Base-by-base conservation (phyloP, 257 asterid genomes). In the Solanum chmielewskii region DNA sequence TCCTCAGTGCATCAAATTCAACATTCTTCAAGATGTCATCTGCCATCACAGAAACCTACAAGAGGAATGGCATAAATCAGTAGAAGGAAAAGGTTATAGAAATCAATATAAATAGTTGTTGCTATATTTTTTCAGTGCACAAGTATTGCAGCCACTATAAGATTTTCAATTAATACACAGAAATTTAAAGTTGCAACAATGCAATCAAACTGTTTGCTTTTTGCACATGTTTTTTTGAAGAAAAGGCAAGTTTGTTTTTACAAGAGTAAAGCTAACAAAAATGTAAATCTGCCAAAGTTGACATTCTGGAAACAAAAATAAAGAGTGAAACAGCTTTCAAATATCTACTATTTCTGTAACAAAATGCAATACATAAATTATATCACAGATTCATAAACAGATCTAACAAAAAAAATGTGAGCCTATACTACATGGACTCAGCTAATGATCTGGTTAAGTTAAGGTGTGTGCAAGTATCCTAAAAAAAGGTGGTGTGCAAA, bases 11-110 rank as follows among this genome's bases (percentile, higher is more conserved):
- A 73, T 97, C 99, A 89, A 81, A 97, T 83, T 97, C 98, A 2
- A 97, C 98, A 87, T 96, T 95, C 94, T 97, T 96, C 88, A 96
- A 90, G 92, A 97, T 94, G 88, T 97, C 99, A 93, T 97, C 99
- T 39, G 99, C 99, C 88, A 97, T 83, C 93, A 96, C 98, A 85
- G 99, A 93, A 90, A 97, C 98, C 99, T 97, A 92, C 89, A 90
- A 89, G 41, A 47, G 31, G 25, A 41, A 86, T 73, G 64, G 52
- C 41, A 42, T 68, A 83, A 41, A 89, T 29, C 86, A 88, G 45
- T 81, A 87, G 21, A 64, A 76, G 83, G 66, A 84, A 39, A 78
- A 83, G 77, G 83, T 25, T 52, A 21, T 37, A 73, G 74, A 64
- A 41, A 66, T 56, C 29, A 64, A 47, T 45, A 29, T 37, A 31